Evolutionary conservation across 495 filamentous ascomycete species (phyloP).

Genomic region (Cercophora scortea): DNA sequence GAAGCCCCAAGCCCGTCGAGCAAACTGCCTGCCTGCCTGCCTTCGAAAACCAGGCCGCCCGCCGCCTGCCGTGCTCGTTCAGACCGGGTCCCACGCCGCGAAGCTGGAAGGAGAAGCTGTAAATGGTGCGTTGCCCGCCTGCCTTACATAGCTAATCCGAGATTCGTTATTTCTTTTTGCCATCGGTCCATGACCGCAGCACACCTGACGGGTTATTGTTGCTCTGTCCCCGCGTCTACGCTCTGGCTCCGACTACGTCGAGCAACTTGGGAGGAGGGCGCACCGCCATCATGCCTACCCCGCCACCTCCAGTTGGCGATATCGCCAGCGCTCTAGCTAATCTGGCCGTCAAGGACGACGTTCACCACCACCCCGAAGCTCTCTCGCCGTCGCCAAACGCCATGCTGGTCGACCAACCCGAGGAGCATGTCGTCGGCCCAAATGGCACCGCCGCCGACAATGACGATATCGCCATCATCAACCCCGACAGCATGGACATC

Average conservation of each 20-base stretch:
- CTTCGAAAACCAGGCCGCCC: too few species aligned
- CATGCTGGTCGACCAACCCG: slow-evolving; percentile 67
- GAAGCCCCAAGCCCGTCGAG: too few species aligned
- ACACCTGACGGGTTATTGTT: too few species aligned
- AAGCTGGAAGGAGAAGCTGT: too few species aligned
- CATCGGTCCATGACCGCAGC: background rate
- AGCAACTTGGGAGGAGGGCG: background rate
- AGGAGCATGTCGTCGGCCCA: slow-evolving; percentile 53
- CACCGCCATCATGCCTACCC: slow-evolving; percentile 5
- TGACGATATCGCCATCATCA: slow-evolving; percentile 79
- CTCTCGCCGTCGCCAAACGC: slow-evolving; percentile 39
- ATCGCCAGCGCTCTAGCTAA: slow-evolving; percentile 22
- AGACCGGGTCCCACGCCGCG: too few species aligned
- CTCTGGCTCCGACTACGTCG: too few species aligned
- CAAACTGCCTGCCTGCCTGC: too few species aligned
- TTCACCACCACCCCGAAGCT: slow-evolving; percentile 25
- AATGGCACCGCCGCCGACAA: slow-evolving; percentile 62
- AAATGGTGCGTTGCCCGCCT: too few species aligned
- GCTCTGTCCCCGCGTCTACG: too few species aligned
- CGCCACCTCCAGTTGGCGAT: slow-evolving; percentile 12
- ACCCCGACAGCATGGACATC: slow-evolving; percentile 46
- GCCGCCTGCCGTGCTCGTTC: too few species aligned
- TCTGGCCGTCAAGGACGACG: slow-evolving; percentile 21
- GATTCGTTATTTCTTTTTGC: background rate
- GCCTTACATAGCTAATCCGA: background rate